Evolutionary conservation across 2,329 filamentous ascomycete genomes (phyloP).

Genomic region (Talaromyces albobiverticillius): DNA sequence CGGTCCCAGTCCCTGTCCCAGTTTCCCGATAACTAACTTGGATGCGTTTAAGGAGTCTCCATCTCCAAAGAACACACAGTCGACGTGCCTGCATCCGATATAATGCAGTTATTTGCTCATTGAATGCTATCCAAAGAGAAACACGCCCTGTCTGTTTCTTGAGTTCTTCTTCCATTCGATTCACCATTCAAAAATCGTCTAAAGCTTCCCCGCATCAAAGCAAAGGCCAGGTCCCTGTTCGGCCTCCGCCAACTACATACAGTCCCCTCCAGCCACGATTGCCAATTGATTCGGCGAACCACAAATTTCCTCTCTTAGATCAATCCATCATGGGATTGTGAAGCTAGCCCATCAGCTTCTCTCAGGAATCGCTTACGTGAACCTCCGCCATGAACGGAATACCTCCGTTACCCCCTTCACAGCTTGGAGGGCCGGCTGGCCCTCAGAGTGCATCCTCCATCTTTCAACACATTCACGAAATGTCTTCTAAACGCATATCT

Average conservation of each 20-base stretch:
- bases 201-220: neutral
- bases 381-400: slow-evolving; percentile 14
- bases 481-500: slow-evolving; percentile 87
- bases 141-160: too few species aligned
- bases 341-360: neutral
- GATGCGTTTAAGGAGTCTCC: neutral
- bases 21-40: too few species aligned
- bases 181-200: neutral
- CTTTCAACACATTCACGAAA: slow-evolving; percentile 73
- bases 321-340: neutral
- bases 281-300: too few species aligned
- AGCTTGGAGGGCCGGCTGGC: slow-evolving; percentile 27
- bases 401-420: slow-evolving; percentile 28
- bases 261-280: too few species aligned
- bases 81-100: slow-evolving; percentile 3
- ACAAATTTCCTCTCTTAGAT: too few species aligned
- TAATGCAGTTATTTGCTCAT: neutral
- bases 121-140: neutral
- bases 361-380: neutral
- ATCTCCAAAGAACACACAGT: neutral
- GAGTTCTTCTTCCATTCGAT: neutral
- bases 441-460: slow-evolving; percentile 54
- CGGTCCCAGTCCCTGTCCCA: too few species aligned
- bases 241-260: neutral
- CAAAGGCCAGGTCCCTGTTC: too few species aligned